Percentiles rank a stretch among this genome's conserved stretches.
phyloP scores from a whole-genome alignment of 2,329 filamentous ascomycete species.

The Chrysosporium keratinophilum region DNA sequence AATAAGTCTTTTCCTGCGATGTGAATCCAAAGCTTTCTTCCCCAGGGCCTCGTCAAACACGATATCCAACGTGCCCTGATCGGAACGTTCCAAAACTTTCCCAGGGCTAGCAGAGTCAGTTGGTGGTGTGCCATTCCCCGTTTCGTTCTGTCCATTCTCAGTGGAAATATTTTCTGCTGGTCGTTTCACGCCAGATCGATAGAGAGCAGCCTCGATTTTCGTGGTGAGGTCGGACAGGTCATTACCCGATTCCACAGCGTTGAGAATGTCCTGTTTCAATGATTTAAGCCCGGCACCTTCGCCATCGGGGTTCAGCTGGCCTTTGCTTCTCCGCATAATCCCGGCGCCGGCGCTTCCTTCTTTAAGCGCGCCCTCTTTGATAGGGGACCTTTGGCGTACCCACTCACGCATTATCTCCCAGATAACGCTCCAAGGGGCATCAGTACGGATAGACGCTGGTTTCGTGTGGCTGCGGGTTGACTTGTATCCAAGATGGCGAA shows the following conservation, averaged over 20 bases:
- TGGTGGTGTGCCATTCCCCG: not conserved
- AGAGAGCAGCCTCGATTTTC: slow-evolving; percentile 37
- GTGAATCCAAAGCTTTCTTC: slow-evolving; percentile 42
- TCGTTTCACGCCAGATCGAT: slow-evolving; percentile 27
- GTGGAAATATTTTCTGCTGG: not conserved
- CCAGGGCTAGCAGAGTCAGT: not conserved
- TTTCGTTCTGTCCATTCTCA: not conserved
- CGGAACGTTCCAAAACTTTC: slow-evolving; percentile 10
- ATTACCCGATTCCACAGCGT: slow-evolving; percentile 26
- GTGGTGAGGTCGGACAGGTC: slow-evolving; percentile 32
- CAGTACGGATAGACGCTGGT: slow-evolving; percentile 80
- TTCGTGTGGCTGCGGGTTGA: slow-evolving; percentile 82
- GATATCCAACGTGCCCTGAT: slow-evolving; percentile 45
- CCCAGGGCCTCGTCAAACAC: slow-evolving; percentile 76
- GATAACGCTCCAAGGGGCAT: slow-evolving; percentile 79
- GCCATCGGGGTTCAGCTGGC: slow-evolving; percentile 20
- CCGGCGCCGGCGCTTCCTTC: slow-evolving; percentile 60
- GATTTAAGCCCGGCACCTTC: slow-evolving; percentile 25
- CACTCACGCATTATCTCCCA: slow-evolving; percentile 94
- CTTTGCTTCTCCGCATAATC: slow-evolving; percentile 48
- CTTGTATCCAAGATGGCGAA: slow-evolving; percentile 68
- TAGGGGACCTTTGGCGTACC: slow-evolving; percentile 67
- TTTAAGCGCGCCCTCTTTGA: slow-evolving; percentile 62
- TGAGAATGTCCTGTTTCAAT: slow-evolving; percentile 31
- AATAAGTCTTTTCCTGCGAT: slow-evolving; percentile 57